phyloP scores from a whole-genome alignment of 352 stramenopile species.

The Globisporangium irregulare region DNA sequence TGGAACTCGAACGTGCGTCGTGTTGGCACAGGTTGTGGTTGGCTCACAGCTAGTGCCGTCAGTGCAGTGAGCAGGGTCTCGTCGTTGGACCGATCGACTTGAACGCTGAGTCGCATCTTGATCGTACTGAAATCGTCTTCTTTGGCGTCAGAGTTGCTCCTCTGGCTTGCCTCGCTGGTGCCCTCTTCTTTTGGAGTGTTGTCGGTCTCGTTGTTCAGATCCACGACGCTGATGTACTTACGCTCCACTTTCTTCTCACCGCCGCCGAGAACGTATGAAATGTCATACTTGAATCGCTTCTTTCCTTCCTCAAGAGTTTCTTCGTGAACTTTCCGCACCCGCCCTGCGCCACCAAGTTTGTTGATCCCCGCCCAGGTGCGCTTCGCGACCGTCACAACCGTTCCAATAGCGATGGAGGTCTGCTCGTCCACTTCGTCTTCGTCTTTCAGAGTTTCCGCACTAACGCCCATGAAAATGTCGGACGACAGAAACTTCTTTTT shows the following conservation, averaged over 20 bases:
- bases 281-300: slow-evolving; percentile 65
- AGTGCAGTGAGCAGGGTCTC: slow-evolving; percentile 16
- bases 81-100: slow-evolving; percentile 21
- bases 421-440: slow-evolving; percentile 44
- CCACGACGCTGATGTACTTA: slow-evolving; percentile 74
- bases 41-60: neutral
- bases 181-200: slow-evolving; percentile 16
- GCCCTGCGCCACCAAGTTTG: slow-evolving; percentile 73
- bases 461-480: slow-evolving; percentile 52
- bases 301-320: slow-evolving; percentile 28
- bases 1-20: slow-evolving; percentile 36
- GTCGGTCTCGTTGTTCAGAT: slow-evolving; percentile 36
- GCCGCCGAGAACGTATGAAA: slow-evolving; percentile 68
- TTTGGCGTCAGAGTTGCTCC: slow-evolving; percentile 13
- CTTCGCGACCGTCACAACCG: slow-evolving; percentile 71
- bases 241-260: slow-evolving; percentile 78
- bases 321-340: slow-evolving; percentile 61
- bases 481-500: slow-evolving; percentile 56
- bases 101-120: slow-evolving; percentile 28
- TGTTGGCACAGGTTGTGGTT: slow-evolving; percentile 14
- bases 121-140: slow-evolving; percentile 12
- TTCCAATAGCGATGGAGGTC: slow-evolving; percentile 44
- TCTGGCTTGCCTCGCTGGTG: neutral
- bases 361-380: slow-evolving; percentile 87
- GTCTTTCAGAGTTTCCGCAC: slow-evolving; percentile 30